A percentile compares a stretch with the other conserved stretches of the same genome.
Evolutionary conservation across 1,284 basidiomycete genomes (phyloP).

Genomic region (Gymnopus androsaceus): DNA sequence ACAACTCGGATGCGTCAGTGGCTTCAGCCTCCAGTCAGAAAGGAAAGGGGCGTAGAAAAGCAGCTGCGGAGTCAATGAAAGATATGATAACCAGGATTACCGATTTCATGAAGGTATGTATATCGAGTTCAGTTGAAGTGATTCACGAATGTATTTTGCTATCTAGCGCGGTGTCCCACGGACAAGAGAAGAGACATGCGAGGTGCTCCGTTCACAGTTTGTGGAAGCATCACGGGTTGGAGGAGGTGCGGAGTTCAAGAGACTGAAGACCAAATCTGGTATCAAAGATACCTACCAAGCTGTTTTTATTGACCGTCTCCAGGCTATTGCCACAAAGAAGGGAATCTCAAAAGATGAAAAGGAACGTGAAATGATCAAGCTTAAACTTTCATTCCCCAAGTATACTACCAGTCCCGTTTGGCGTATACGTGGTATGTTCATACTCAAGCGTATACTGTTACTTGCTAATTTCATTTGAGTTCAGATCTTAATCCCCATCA

Average conservation of each 20-base stretch:
- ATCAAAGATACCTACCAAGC: slow-evolving; percentile 14
- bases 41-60: background rate
- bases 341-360: background rate
- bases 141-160: too few species aligned
- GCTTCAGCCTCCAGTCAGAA: background rate
- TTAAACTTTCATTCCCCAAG: background rate
- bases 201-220: background rate
- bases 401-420: slow-evolving; percentile 13
- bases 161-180: background rate
- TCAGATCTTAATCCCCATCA: slow-evolving; percentile 33
- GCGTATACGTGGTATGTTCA: background rate
- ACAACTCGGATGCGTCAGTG: background rate
- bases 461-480: background rate
- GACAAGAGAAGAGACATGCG: background rate
- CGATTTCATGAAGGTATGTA: background rate
- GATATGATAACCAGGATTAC: background rate
- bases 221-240: background rate
- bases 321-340: background rate
- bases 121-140: too few species aligned
- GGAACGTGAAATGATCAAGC: background rate
- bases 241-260: background rate
- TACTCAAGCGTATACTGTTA: background rate
- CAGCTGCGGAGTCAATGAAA: background rate
- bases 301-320: slow-evolving; percentile 2
- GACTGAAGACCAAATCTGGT: slow-evolving; percentile 2